Evolutionary conservation across 192 early-diverging fungal species (phyloP), one percentile per base, ranked within the genome.

Genomic region (Gamsiella multidivaricata): DNA sequence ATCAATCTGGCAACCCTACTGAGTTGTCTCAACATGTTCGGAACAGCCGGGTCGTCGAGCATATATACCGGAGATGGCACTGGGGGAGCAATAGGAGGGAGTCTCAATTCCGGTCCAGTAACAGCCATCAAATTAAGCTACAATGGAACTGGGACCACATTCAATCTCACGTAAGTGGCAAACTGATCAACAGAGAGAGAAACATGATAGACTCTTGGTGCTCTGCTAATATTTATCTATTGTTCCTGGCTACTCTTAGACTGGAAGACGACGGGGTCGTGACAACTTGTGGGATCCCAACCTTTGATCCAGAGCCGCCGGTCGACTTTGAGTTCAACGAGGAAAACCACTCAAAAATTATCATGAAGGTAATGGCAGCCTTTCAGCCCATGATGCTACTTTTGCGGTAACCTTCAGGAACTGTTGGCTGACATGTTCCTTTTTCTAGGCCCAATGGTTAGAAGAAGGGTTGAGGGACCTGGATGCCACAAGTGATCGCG

Each of bases 21-120:
- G 45, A 78, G 54, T 28, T 78, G 74, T 17, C 61, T 69, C 8
- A 78, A 78, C 39, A 78, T 68, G 65, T 78, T 78, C 58, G 74
- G 74, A 0, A 78, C 74, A 8, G 74, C 74, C 15, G 67, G 55
- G 2, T 56, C 32, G 34, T 42, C 50, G 25, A 53, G 25, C 22
- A 54, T 23, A 34, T 34, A 33, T 25, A 3, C 31, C 34, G 58
- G 58, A 34, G 36, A 43, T 5, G 53, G 41, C 12, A 31, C 7
- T 8, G 14, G 25, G 15, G 58, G 42, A n/a, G 20, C 1, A 11
- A 26, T 2, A 18, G 63, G 43, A 23, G 12, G 22, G 18, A 32
- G 55, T 17, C 23, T 33, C 54, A 26, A 23, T 33, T 28, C 42
- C 34, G 59, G 41, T 18, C 45, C 69, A 20, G 43, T 46, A 18